These are phyloP conservation scores for Lentinula edodes DNA, from an alignment of 768 basidiomycete genomes.

Conservation along the genomic window DNA sequence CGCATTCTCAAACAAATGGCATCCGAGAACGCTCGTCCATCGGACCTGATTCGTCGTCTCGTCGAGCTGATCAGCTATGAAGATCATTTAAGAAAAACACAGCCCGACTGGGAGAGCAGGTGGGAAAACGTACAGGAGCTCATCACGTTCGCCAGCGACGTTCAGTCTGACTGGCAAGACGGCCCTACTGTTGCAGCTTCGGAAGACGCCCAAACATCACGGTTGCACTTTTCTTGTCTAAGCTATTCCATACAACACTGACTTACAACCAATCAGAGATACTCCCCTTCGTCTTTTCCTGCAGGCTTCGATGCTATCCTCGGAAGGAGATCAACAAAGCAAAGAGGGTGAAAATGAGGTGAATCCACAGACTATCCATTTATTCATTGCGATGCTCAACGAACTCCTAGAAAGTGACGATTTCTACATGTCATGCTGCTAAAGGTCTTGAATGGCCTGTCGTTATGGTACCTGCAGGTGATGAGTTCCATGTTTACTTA, in stretches of 20 bases:
- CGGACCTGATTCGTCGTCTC: constrained; percentile 55
- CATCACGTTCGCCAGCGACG: constrained; percentile 68
- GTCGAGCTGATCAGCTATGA: constrained; percentile 59
- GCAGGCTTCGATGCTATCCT: constrained; percentile 78
- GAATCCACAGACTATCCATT: constrained; percentile 7
- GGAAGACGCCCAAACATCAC: not conserved
- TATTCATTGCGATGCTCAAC: not conserved
- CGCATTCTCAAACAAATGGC: constrained; percentile 47
- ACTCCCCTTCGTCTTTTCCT: constrained; percentile 69
- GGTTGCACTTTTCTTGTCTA: not conserved
- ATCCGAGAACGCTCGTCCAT: constrained; percentile 52
- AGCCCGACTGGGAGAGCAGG: constrained; percentile 68
- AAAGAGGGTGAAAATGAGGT: constrained; percentile 45
- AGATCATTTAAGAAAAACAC: constrained; percentile 61
- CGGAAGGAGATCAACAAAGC: constrained; percentile 64
- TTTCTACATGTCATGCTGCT: constrained; percentile 84
- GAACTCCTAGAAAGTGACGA: constrained; percentile 62
- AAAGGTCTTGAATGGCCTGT: constrained; percentile 94
- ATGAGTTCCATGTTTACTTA: constrained; percentile 4
- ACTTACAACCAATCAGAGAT: constrained; percentile 21
- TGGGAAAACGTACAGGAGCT: constrained; percentile 89
- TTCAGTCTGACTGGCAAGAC: constrained; percentile 16
- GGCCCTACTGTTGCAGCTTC: not conserved
- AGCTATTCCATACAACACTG: not conserved
- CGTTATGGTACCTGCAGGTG: constrained; percentile 73